phyloP scores from a whole-genome alignment of 495 filamentous ascomycete species.

The Aspergillus bertholletiae region DNA sequence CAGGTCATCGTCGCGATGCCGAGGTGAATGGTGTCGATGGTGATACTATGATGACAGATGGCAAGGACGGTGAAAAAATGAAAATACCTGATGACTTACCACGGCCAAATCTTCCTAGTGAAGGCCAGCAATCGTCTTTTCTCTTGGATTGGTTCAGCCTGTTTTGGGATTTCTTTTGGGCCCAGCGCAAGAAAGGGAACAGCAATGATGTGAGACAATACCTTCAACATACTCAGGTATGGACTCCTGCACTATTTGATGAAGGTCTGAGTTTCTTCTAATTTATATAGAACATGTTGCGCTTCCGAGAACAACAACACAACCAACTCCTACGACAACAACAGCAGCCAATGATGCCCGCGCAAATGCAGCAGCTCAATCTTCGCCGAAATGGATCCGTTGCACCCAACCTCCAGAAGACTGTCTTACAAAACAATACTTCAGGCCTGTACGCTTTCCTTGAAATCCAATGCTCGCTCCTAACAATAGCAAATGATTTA shows the following conservation, averaged over 20 bases:
- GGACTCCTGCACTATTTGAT: constrained; percentile 15
- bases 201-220: constrained; percentile 60
- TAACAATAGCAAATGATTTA: constrained; percentile 3
- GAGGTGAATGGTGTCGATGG: constrained; percentile 76
- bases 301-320: constrained; percentile 50
- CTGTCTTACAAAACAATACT: constrained; percentile 72
- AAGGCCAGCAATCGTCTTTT: constrained; percentile 68
- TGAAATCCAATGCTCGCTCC: background rate
- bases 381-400: constrained; percentile 47
- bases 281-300: constrained; percentile 35
- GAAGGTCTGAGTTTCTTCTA: constrained; percentile 1
- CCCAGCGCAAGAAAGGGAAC: constrained; percentile 63
- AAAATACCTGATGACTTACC: constrained; percentile 81
- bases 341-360: constrained; percentile 69
- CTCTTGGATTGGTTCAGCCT: constrained; percentile 92
- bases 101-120: constrained; percentile 59
- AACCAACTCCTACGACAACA: constrained; percentile 67
- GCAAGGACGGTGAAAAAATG: constrained; percentile 68
- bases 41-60: constrained; percentile 77
- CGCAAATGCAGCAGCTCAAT: constrained; percentile 56
- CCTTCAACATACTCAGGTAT: constrained; percentile 77
- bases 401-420: constrained; percentile 57
- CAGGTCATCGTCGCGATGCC: constrained; percentile 56
- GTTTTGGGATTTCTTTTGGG: constrained; percentile 92
- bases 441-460: constrained; percentile 35